Evolutionary conservation across 345 rosid genomes (phyloP).

Genomic region (Eucalyptus sideroxylon): DNA sequence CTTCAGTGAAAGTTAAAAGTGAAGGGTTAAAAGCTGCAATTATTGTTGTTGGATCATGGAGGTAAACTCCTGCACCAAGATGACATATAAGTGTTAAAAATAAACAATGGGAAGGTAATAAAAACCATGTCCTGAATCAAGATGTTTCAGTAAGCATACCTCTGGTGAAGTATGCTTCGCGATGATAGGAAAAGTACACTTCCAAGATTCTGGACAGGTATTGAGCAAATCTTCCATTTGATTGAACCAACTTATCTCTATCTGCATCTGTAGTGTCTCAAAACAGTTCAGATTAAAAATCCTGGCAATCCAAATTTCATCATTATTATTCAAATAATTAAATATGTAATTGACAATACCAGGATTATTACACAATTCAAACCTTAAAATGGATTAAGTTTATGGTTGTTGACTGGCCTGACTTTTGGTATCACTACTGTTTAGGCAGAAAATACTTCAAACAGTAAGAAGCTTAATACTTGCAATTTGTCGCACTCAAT

Average conservation of each 20-base stretch:
- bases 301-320: neutral
- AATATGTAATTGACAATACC: too few species aligned
- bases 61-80: constrained; percentile 61
- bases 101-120: neutral
- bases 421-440: neutral
- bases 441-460: neutral
- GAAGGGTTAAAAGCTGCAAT: constrained; percentile 78
- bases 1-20: constrained; percentile 60
- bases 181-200: constrained; percentile 71
- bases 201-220: constrained; percentile 64
- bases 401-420: too few species aligned
- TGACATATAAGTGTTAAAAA: neutral
- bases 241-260: constrained; percentile 43
- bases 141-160: constrained; percentile 22
- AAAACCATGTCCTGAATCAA: neutral
- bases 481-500: neutral
- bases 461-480: neutral
- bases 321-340: too few species aligned
- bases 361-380: too few species aligned
- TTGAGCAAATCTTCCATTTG: constrained; percentile 62
- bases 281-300: neutral
- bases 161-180: constrained; percentile 32
- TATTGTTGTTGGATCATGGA: constrained; percentile 81
- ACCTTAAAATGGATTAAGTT: too few species aligned
- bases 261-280: constrained; percentile 42